Percentiles rank a stretch among this genome's conserved stretches.
These are phyloP conservation scores for Aleurites moluccanus DNA, from an alignment of 441 rosid species.

Conservation along the genomic window DNA sequence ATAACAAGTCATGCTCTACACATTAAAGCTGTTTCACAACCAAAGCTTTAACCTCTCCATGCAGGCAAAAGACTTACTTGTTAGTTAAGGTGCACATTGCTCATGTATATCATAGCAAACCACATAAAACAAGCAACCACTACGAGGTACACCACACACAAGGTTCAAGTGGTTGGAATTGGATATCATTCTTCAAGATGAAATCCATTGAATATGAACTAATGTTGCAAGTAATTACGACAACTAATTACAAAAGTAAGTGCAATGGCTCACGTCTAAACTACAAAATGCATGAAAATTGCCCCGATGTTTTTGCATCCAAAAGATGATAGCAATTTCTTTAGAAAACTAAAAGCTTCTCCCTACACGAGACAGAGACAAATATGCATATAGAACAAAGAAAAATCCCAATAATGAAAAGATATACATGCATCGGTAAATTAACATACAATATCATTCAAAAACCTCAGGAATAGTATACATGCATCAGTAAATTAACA, in stretches of 20 bases:
- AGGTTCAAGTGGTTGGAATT: background rate
- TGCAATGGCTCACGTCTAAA: background rate
- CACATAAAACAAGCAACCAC: background rate
- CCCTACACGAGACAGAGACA: too few relatives aligned
- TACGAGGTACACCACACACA: background rate
- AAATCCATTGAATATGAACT: background rate
- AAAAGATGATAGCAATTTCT: background rate
- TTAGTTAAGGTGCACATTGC: background rate
- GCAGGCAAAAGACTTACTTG: background rate
- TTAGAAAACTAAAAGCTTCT: background rate
- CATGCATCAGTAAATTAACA: too few relatives aligned
- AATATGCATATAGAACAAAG: background rate
- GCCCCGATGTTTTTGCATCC: background rate
- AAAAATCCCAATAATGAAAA: background rate
- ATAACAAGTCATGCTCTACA: slow-evolving; percentile 6
- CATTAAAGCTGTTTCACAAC: background rate
- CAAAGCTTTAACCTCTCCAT: background rate
- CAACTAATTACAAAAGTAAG: background rate
- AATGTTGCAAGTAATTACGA: background rate
- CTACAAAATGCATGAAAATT: background rate
- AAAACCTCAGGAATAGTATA: too few relatives aligned
- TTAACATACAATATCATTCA: too few relatives aligned
- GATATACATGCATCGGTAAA: background rate
- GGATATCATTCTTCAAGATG: background rate
- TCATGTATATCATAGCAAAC: background rate